phyloP scores from a whole-genome alignment of 2,329 filamentous ascomycete species.

The Calycina herbarum region DNA sequence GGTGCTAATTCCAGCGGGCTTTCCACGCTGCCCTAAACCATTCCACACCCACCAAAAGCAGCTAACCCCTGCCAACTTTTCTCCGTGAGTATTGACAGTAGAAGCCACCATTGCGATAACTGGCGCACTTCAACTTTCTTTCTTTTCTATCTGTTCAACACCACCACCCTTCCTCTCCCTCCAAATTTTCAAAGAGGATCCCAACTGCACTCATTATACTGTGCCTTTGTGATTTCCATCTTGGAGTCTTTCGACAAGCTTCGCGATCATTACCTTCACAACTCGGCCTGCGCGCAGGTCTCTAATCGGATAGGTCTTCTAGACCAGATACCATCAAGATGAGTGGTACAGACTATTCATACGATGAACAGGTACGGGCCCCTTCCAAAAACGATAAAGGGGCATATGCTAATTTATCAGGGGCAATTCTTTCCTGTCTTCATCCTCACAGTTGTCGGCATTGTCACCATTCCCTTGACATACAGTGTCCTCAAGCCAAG shows the following conservation, averaged over 20 bases:
- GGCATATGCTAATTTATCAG: slow-evolving; percentile 43
- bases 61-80: neutral
- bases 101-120: neutral
- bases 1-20: no score
- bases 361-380: slow-evolving; percentile 77
- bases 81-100: no score
- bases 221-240: neutral
- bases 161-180: neutral
- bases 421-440: slow-evolving; percentile 99
- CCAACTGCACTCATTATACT: no score
- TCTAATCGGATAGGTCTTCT: slow-evolving; percentile 23
- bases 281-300: slow-evolving; percentile 28
- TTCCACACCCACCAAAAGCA: no score
- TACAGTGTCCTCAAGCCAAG: slow-evolving; percentile 82
- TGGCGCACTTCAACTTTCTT: neutral
- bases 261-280: neutral
- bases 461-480: slow-evolving; percentile 87
- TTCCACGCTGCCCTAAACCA: no score
- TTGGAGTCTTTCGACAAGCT: neutral
- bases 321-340: slow-evolving; percentile 34
- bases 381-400: neutral
- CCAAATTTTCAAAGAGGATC: no score
- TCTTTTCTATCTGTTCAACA: neutral
- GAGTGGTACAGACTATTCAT: slow-evolving; percentile 78
- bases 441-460: slow-evolving; percentile 83